Conservation (phyloP, 352 stramenopile species). For the Pythium insidiosum region DNA sequence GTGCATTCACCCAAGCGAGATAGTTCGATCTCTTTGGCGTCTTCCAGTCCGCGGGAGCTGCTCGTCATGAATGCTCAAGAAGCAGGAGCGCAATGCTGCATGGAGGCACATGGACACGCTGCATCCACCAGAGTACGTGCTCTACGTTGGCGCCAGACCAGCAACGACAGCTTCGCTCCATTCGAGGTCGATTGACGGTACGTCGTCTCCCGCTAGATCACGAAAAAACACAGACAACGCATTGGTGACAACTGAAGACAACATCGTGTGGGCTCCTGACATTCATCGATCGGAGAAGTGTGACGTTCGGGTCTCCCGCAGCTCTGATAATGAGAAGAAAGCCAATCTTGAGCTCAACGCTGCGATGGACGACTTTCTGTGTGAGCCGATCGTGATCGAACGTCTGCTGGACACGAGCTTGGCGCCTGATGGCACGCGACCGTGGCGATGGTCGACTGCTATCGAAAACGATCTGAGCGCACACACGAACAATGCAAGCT, state of each 20-base stretch:
- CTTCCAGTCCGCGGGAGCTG: too few species aligned
- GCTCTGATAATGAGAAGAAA: slow-evolving; percentile 24
- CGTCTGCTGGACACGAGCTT: slow-evolving; percentile 49
- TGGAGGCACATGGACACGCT: slow-evolving; percentile 54
- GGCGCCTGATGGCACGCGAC: too few species aligned
- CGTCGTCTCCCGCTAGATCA: too few species aligned
- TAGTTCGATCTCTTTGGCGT: too few species aligned
- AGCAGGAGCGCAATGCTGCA: slow-evolving; percentile 17
- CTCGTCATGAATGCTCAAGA: too few species aligned
- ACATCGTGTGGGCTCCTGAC: slow-evolving; percentile 72
- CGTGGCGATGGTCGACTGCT: too few species aligned
- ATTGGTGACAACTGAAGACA: too few species aligned
- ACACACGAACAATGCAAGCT: too few species aligned
- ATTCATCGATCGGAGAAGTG: slow-evolving; percentile 71
- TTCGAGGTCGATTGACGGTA: slow-evolving; percentile 48
- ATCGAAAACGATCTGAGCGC: too few species aligned
- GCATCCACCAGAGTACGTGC: slow-evolving; percentile 57
- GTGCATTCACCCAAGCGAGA: too few species aligned
- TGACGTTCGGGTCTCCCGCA: slow-evolving; percentile 57
- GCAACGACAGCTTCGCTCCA: slow-evolving; percentile 17
- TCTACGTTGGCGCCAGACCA: slow-evolving; percentile 27
- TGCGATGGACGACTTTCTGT: slow-evolving; percentile 27
- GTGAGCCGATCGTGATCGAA: slow-evolving; percentile 46
- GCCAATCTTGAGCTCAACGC: slow-evolving; percentile 29
- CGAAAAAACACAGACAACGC: too few species aligned